Conservation (phyloP, 768 basidiomycete genomes). For the Chalciporus sphaerocephalus region DNA sequence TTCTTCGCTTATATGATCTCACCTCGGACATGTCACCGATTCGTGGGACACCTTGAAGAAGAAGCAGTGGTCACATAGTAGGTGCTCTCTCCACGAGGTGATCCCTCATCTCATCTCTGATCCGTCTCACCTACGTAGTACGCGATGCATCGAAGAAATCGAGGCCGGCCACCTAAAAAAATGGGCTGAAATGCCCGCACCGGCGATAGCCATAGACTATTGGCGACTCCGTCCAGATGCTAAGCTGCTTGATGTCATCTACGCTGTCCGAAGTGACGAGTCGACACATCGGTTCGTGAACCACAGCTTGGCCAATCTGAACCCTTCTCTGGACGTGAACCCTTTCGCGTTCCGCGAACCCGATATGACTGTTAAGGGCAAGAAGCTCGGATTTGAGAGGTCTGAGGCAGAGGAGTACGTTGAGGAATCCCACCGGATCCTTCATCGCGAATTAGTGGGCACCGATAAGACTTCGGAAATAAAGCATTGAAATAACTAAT, state of each 20-base stretch:
- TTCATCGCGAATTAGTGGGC: constrained; percentile 39
- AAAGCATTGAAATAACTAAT: constrained; percentile 22
- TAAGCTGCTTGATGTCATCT: constrained; percentile 82
- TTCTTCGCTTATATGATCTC: constrained; percentile 78
- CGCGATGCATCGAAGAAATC: constrained; percentile 78
- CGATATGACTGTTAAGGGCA: constrained; percentile 79
- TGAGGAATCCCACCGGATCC: constrained; percentile 52
- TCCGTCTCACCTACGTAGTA: constrained; percentile 39
- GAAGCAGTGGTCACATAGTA: constrained; percentile 93
- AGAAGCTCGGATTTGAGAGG: constrained; percentile 64
- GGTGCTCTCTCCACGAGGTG: constrained; percentile 29
- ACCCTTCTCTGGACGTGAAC: constrained; percentile 74
- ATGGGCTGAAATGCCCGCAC: constrained; percentile 74
- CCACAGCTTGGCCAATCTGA: constrained; percentile 87
- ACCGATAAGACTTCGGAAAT: constrained; percentile 23
- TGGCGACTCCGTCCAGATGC: constrained; percentile 77
- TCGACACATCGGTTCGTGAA: constrained; percentile 93
- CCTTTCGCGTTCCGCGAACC: constrained; percentile 89
- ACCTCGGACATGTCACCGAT: constrained; percentile 77
- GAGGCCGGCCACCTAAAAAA: constrained; percentile 77
- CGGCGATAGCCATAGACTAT: constrained; percentile 90
- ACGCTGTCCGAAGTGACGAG: constrained; percentile 91
- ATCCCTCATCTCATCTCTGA: constrained; percentile 16
- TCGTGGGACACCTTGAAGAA: constrained; percentile 90
- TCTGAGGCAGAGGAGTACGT: constrained; percentile 64